Base-by-base conservation (phyloP, 139 green algal species). In the Tetradesmus lagerheimii region DNA sequence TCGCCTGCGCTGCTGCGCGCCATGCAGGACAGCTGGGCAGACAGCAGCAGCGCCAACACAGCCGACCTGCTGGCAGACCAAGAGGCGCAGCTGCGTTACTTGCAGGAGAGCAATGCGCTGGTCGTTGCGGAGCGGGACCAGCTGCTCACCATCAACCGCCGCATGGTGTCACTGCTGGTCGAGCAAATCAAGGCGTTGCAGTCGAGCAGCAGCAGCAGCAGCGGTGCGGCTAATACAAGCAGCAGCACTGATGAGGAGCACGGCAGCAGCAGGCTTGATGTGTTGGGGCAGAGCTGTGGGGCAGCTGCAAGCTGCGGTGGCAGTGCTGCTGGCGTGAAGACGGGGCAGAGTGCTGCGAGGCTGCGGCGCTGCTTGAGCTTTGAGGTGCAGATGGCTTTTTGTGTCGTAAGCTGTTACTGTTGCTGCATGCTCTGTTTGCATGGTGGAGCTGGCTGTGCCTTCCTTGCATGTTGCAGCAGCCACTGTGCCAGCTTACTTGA, bases 21-120 rank as follows among this genome's bases (percentile, higher is more conserved):
- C 1, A 89, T 89, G 71, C 85, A 89, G 29, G 45, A 47, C 43
- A 89, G 43, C 71, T 53, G 80, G 43, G 43, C 53, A 4, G 74
- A 74, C 85, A 89, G 85, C 85, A 89, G 71, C 85, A 89, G 39
- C 29, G 74, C 43, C n/a, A 89, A 80, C 23, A 31, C 71, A 29
- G 71, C 71, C 23, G 85, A 89, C 23, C 71, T 76, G 43, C 45
- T 76, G 27, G 64, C 62, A 88, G 83, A 88, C 38, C 38, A 64
- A 34, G 83, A 80, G 38, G 83, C 83, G 76, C 83, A 88, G 83
- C 71, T 88, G 83, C 83, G 64, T 0, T 80, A 88, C 83, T 29
- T 88, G 83, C 57, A 38, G 38, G 83, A 88, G 34, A 67, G 83
- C n/a, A 62, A 80, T 25, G 23, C 27, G 27, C 39, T 80, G 29